Percentiles rank a stretch among this genome's conserved stretches.
phyloP scores from a whole-genome alignment of 441 rosid genomes.

The Breynia disticha region DNA sequence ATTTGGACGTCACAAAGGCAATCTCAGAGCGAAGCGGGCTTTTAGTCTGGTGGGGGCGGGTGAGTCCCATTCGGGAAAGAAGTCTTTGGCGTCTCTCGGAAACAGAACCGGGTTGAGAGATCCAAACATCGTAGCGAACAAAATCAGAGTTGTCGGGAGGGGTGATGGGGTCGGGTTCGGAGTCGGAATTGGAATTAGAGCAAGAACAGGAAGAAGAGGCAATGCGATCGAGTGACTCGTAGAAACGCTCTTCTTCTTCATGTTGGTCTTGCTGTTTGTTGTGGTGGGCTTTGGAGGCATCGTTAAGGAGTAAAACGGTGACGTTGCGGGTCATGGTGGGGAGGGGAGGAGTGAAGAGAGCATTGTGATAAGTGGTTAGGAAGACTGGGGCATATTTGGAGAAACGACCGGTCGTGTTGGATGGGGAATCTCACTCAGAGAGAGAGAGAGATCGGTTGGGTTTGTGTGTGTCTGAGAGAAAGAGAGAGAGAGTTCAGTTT shows the following conservation, averaged over 20 bases:
- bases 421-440: too few relatives aligned
- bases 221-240: slow-evolving; percentile 90
- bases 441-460: too few relatives aligned
- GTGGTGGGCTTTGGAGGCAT: too few relatives aligned
- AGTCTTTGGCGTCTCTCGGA: slow-evolving; percentile 75
- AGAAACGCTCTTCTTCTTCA: slow-evolving; percentile 58
- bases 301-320: too few relatives aligned
- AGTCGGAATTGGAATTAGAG: slow-evolving; percentile 38
- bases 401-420: too few relatives aligned
- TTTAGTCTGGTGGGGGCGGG: too few relatives aligned
- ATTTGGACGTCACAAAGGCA: slow-evolving; percentile 46
- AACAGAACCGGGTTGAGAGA: slow-evolving; percentile 74
- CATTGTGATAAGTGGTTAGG: too few relatives aligned
- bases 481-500: slow-evolving; percentile 1
- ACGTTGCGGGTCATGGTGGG: too few relatives aligned
- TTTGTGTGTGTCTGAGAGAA: too few relatives aligned
- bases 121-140: slow-evolving; percentile 65
- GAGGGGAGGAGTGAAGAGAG: too few relatives aligned
- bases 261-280: too few relatives aligned
- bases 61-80: slow-evolving; percentile 64
- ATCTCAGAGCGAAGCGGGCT: slow-evolving; percentile 21
- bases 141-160: slow-evolving; percentile 15
- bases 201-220: slow-evolving; percentile 60
- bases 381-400: too few relatives aligned
- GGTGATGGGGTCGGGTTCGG: slow-evolving; percentile 30